These are phyloP conservation scores for Camellia japonica DNA, from an alignment of 148 eudicot species.

Conservation along the genomic window DNA sequence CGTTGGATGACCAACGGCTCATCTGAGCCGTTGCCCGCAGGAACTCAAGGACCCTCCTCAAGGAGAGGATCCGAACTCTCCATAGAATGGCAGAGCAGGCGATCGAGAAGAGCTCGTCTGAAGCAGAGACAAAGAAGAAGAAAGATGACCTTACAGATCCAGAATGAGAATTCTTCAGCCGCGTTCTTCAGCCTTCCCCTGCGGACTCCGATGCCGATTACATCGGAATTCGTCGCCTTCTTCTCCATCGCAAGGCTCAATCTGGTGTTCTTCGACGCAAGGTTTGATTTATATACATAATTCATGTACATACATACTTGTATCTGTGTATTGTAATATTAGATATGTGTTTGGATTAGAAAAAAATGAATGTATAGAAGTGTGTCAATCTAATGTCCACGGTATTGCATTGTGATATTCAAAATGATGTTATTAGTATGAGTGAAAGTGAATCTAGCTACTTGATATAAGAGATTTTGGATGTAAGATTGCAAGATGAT, in stretches of 20 bases:
- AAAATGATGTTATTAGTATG: background rate
- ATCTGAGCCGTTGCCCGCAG: too few species aligned
- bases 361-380: background rate
- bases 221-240: constrained; percentile 73
- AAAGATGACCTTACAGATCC: constrained; percentile 46
- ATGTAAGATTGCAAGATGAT: background rate
- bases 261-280: constrained; percentile 53
- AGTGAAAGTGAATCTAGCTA: background rate
- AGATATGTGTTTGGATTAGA: constrained; percentile 2
- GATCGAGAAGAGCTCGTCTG: constrained; percentile 26
- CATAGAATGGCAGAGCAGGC: constrained; percentile 37
- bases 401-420: background rate
- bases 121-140: constrained; percentile 18
- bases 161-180: constrained; percentile 59
- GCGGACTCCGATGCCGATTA: constrained; percentile 71
- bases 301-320: too few species aligned
- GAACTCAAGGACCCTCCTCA: too few species aligned
- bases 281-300: constrained; percentile 40
- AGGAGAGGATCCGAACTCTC: too few species aligned
- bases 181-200: constrained; percentile 70
- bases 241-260: constrained; percentile 69
- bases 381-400: background rate
- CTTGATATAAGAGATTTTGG: background rate
- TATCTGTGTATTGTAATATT: background rate
- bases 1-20: too few species aligned